Conservation (phyloP, 129 eudicot genomes). For the Flaveria trinervia region DNA sequence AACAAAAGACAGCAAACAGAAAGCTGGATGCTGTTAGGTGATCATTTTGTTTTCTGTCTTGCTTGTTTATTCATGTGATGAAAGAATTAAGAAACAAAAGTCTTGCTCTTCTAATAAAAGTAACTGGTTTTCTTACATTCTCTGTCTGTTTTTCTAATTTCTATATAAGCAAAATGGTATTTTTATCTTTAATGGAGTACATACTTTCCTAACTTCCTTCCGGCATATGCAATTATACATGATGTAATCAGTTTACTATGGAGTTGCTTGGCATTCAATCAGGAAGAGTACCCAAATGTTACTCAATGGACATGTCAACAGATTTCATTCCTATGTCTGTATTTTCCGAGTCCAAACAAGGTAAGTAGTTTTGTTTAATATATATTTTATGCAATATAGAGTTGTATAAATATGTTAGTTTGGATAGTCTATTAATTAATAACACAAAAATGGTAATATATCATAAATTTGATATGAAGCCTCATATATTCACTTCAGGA, state of each 20-base stretch:
- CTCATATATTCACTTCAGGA: slow-evolving; percentile 57
- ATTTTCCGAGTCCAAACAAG: slow-evolving; percentile 80
- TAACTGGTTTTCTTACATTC: slow-evolving; percentile 1
- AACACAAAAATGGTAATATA: slow-evolving; percentile 41
- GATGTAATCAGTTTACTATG: slow-evolving; percentile 74
- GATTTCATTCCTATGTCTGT: slow-evolving; percentile 90
- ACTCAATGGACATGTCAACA: slow-evolving; percentile 85
- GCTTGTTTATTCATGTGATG: background rate
- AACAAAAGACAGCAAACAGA: background rate
- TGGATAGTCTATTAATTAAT: slow-evolving; percentile 8
- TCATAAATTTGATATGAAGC: slow-evolving; percentile 86
- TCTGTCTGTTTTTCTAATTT: slow-evolving; percentile 10
- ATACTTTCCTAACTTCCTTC: slow-evolving; percentile 15
- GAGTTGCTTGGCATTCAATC: slow-evolving; percentile 72
- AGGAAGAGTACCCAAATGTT: slow-evolving; percentile 60
- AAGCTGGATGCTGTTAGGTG: background rate
- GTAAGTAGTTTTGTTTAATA: slow-evolving; percentile 32
- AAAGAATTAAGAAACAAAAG: background rate
- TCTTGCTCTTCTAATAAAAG: slow-evolving; percentile 1
- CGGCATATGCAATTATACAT: slow-evolving; percentile 35
- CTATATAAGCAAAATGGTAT: slow-evolving; percentile 18
- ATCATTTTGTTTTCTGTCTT: background rate
- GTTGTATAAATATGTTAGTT: slow-evolving; percentile 7
- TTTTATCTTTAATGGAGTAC: slow-evolving; percentile 1
- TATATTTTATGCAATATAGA: background rate